Evolutionary conservation across 2,329 filamentous ascomycete genomes (phyloP).

Genomic region (Aspergillus tubingensis): DNA sequence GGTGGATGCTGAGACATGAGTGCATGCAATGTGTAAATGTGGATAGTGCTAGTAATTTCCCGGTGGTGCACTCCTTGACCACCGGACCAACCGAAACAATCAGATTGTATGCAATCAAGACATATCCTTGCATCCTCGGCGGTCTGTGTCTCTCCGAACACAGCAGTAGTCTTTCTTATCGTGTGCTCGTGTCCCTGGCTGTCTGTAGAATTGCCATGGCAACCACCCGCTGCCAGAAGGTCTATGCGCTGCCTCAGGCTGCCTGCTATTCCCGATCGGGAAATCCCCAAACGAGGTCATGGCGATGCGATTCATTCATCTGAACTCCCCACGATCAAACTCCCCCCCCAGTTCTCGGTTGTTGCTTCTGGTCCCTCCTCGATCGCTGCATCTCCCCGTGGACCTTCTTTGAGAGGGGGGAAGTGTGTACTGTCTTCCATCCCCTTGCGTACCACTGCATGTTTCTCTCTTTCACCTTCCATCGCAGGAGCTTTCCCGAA

Average conservation of each 20-base stretch:
- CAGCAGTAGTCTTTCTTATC: not conserved
- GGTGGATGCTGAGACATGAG: not conserved
- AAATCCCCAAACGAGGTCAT: conserved; percentile 28
- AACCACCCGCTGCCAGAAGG: conserved; percentile 20
- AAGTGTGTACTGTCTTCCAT: not conserved
- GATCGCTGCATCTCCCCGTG: conserved; percentile 5
- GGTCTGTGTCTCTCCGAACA: not conserved
- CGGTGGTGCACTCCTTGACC: not conserved
- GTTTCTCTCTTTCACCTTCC: conserved; percentile 25
- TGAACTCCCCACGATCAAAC: not conserved
- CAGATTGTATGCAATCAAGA: not conserved
- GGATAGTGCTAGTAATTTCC: not conserved
- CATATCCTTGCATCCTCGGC: not conserved
- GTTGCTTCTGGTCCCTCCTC: conserved; percentile 4
- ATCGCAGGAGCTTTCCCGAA: conserved; percentile 18
- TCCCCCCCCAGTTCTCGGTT: not conserved
- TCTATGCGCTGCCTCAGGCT: conserved; percentile 22
- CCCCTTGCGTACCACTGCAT: conserved; percentile 21
- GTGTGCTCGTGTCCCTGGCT: too few relatives aligned
- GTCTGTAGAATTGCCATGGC: conserved; percentile 30
- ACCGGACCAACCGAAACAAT: not conserved
- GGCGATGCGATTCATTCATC: conserved; percentile 8
- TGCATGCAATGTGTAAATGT: not conserved
- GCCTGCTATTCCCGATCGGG: conserved; percentile 22
- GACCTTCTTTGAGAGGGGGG: not conserved